Conservation (phyloP, 1,284 basidiomycete genomes). For the Coriolopsis trogii region DNA sequence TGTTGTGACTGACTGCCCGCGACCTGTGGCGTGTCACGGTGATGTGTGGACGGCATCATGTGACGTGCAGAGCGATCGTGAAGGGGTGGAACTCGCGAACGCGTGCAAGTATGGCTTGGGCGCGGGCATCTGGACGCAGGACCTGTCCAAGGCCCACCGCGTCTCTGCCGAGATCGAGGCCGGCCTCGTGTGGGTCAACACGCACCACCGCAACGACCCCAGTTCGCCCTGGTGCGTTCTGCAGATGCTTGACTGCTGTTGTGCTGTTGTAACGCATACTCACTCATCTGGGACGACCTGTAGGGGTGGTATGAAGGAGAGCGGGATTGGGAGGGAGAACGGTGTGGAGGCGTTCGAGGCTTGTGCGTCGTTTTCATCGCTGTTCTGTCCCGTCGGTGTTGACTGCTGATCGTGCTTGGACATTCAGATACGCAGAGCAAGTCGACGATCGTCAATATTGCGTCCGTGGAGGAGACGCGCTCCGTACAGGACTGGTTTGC, state of each 20-base stretch:
- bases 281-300: too few species aligned
- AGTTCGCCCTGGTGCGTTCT: constrained; percentile 78
- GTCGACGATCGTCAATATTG: constrained; percentile 73
- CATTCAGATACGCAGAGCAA: constrained; percentile 77
- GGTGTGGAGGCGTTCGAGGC: constrained; percentile 77
- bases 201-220: constrained; percentile 85
- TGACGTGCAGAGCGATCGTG: constrained; percentile 53
- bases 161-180: constrained; percentile 67
- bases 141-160: constrained; percentile 74
- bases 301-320: constrained; percentile 87
- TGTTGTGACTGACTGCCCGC: too few species aligned
- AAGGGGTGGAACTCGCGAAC: constrained; percentile 73
- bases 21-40: too few species aligned
- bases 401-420: neutral
- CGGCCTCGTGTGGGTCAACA: constrained; percentile 85
- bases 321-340: constrained; percentile 82
- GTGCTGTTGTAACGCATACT: too few species aligned
- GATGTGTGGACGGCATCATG: too few species aligned
- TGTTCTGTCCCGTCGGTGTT: neutral
- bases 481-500: constrained; percentile 78
- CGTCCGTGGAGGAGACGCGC: constrained; percentile 58
- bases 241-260: neutral
- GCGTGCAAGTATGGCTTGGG: constrained; percentile 79
- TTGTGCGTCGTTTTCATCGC: constrained; percentile 47
- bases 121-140: constrained; percentile 77